phyloP scores from a whole-genome alignment of 257 asterid genomes.

The Rehmannia glutinosa region DNA sequence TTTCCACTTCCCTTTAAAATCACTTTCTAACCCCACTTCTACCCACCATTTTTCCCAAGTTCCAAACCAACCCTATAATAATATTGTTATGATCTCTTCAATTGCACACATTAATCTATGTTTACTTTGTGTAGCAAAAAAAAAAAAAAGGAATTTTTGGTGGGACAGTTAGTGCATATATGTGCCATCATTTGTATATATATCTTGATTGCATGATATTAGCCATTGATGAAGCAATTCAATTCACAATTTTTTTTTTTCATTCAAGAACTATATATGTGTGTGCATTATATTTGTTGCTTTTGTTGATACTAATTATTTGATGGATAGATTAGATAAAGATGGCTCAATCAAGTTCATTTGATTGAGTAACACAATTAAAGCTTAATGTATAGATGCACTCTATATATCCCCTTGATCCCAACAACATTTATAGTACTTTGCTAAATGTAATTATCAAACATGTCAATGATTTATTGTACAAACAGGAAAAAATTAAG shows the following conservation, averaged over 20 bases:
- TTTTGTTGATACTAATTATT: too few relatives aligned
- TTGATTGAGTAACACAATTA: not conserved
- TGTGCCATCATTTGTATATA: slow-evolving; percentile 29
- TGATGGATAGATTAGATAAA: not conserved
- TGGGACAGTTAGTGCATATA: slow-evolving; percentile 19
- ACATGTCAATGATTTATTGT: not conserved
- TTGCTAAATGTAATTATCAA: not conserved
- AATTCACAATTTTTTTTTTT: not conserved
- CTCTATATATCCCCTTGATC: not conserved
- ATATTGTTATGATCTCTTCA: slow-evolving; percentile 84
- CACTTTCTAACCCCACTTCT: slow-evolving; percentile 55
- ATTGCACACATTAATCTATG: slow-evolving; percentile 66
- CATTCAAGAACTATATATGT: not conserved
- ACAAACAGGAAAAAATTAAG: not conserved
- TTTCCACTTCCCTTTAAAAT: slow-evolving; percentile 44
- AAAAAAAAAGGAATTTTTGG: slow-evolving; percentile 8
- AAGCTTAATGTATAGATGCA: not conserved
- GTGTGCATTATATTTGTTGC: not conserved
- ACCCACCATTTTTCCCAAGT: slow-evolving; percentile 69
- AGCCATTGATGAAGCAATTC: slow-evolving; percentile 44
- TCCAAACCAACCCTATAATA: slow-evolving; percentile 49
- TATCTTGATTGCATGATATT: slow-evolving; percentile 31
- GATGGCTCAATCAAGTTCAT: not conserved
- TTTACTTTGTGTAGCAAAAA: slow-evolving; percentile 37
- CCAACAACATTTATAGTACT: not conserved